phyloP scores from a whole-genome alignment of 805 yeast genomes.

The Myxozyma vanderwaltii region DNA sequence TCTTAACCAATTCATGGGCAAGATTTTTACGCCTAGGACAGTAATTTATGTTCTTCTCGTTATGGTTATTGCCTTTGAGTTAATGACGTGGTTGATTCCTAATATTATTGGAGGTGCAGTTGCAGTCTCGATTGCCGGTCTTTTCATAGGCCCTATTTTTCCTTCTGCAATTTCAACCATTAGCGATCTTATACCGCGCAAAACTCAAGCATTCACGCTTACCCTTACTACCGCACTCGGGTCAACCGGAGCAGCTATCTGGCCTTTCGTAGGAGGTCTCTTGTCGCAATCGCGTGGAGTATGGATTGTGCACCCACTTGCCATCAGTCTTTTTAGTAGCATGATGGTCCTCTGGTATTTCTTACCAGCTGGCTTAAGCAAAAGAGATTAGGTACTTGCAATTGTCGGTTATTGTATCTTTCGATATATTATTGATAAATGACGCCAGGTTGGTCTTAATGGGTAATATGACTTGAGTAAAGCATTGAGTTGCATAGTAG shows the following conservation, averaged over 20 bases:
- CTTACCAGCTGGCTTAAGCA: conserved; percentile 5
- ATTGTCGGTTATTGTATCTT: too few species aligned
- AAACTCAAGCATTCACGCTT: conserved; percentile 62
- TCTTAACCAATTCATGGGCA: conserved; percentile 45
- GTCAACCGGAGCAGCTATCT: conserved; percentile 75
- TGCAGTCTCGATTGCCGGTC: conserved; percentile 53
- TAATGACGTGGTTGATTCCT: conserved; percentile 54
- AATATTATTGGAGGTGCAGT: conserved; percentile 50
- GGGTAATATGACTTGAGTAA: too few species aligned
- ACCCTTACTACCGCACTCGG: conserved; percentile 78
- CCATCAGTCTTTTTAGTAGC: conserved; percentile 29
- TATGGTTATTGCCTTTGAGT: conserved; percentile 45
- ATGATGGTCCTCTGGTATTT: conserved; percentile 35
- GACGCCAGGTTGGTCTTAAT: too few species aligned
- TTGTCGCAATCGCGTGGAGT: conserved; percentile 41
- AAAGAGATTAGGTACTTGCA: conserved; percentile 11
- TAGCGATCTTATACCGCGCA: conserved; percentile 59
- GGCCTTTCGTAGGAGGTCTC: conserved; percentile 66
- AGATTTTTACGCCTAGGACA: conserved; percentile 36
- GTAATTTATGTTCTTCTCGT: conserved; percentile 45
- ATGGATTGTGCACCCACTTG: conserved; percentile 35
- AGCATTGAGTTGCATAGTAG: too few species aligned
- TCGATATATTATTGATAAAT: too few species aligned
- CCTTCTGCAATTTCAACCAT: conserved; percentile 71
- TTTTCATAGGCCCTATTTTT: conserved; percentile 67